A percentile compares a stretch with the other conserved stretches of the same genome.
These are phyloP conservation scores for Talaromyces verruculosus DNA, from an alignment of 2,329 filamentous ascomycete genomes.

Conservation along the genomic window DNA sequence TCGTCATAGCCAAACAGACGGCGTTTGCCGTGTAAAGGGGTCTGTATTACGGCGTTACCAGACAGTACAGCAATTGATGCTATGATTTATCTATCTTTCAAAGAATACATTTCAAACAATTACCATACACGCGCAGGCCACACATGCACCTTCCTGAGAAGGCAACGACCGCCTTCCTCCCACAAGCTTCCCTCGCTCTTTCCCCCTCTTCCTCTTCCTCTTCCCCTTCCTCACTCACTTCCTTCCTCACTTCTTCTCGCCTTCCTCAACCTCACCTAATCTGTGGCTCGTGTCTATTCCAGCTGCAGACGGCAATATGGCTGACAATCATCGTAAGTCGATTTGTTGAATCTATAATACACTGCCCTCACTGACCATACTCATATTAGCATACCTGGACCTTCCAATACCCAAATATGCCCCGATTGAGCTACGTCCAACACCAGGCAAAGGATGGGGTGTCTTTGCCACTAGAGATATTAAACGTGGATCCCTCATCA, in stretches of 20 bases:
- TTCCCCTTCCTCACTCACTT: neutral
- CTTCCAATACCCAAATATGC: conserved; percentile 18
- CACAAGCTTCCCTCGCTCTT: neutral
- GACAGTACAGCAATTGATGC: neutral
- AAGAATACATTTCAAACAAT: neutral
- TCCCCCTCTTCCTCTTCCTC: neutral
- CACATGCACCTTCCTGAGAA: neutral
- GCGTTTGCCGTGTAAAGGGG: neutral
- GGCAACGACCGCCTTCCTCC: neutral
- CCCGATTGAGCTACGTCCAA: conserved; percentile 21
- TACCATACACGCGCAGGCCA: neutral
- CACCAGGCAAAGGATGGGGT: conserved; percentile 16
- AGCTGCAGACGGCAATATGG: neutral
- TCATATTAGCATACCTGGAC: conserved; percentile 18
- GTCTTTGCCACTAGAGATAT: conserved; percentile 12
- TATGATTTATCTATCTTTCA: neutral
- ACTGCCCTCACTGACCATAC: neutral
- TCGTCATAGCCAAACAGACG: neutral
- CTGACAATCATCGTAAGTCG: neutral
- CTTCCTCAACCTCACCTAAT: neutral
- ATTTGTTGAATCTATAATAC: no score
- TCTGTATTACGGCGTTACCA: neutral
- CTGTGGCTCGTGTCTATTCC: neutral
- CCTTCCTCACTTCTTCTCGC: neutral
- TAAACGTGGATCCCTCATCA: conserved; percentile 1